phyloP scores from a whole-genome alignment of 345 rosid species.

The Gossypium anomalum region DNA sequence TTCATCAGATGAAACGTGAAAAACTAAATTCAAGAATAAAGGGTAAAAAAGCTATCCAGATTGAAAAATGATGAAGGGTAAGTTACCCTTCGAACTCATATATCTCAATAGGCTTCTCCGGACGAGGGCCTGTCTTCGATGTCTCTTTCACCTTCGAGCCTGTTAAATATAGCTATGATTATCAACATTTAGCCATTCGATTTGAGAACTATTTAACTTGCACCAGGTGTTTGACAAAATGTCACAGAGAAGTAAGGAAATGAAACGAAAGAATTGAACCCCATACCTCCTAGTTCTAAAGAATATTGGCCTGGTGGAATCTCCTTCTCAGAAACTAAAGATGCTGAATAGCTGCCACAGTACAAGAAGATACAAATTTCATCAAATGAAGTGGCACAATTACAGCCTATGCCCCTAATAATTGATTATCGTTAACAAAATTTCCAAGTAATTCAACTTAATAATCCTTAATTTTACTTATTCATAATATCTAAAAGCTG shows the following conservation, averaged over 20 bases:
- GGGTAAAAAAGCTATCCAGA: not conserved
- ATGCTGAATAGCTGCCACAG: slow-evolving; percentile 65
- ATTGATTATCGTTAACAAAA: not conserved
- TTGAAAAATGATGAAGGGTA: not conserved
- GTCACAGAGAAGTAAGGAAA: not conserved
- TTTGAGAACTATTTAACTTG: not conserved
- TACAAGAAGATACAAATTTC: not conserved
- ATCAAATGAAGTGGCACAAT: not conserved
- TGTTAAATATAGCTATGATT: slow-evolving; percentile 20
- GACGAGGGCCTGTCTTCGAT: slow-evolving; percentile 80
- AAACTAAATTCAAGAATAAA: not conserved
- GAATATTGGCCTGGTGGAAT: slow-evolving; percentile 72
- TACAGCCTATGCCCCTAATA: not conserved
- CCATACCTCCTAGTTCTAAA: slow-evolving; percentile 59
- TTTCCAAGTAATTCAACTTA: not conserved
- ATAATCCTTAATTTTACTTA: not conserved
- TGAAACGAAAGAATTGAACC: slow-evolving; percentile 13
- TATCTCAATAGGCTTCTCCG: slow-evolving; percentile 85
- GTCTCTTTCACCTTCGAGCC: slow-evolving; percentile 74
- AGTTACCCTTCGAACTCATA: slow-evolving; percentile 89
- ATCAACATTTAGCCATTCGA: not conserved
- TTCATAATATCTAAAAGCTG: not conserved
- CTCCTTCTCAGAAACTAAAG: slow-evolving; percentile 63
- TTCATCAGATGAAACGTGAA: slow-evolving; percentile 16
- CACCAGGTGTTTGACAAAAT: slow-evolving; percentile 2